phyloP scores from a whole-genome alignment of 2,329 filamentous ascomycete species.

The Endothia cerciana region DNA sequence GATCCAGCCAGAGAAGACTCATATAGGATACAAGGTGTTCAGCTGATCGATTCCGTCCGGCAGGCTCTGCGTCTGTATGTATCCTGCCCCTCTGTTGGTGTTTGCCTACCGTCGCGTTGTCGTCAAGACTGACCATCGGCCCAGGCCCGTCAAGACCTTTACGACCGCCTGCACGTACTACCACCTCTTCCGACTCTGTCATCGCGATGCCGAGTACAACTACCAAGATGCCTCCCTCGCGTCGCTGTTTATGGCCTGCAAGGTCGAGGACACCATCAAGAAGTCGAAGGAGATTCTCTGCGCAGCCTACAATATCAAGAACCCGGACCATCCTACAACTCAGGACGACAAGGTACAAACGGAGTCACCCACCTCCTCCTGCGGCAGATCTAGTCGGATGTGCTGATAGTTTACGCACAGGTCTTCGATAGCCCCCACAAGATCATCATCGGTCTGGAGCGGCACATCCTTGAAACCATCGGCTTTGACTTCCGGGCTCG shows the following conservation, averaged over 20 bases:
- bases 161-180: slow-evolving; percentile 92
- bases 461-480: slow-evolving; percentile 88
- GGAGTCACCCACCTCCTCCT: too few species aligned
- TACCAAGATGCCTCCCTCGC: slow-evolving; percentile 86
- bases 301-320: slow-evolving; percentile 85
- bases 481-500: slow-evolving; percentile 93
- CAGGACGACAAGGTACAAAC: slow-evolving; percentile 84
- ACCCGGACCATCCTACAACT: slow-evolving; percentile 66
- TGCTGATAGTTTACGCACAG: slow-evolving; percentile 46
- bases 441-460: slow-evolving; percentile 85
- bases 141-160: slow-evolving; percentile 78
- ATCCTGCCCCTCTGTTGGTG: slow-evolving; percentile 1
- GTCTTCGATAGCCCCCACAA: slow-evolving; percentile 80
- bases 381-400: slow-evolving; percentile 11
- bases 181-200: slow-evolving; percentile 87
- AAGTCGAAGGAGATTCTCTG: slow-evolving; percentile 93
- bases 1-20: slow-evolving; percentile 80
- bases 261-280: slow-evolving; percentile 97
- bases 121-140: slow-evolving; percentile 39
- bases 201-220: slow-evolving; percentile 84
- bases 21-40: slow-evolving; percentile 81
- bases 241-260: slow-evolving; percentile 89
- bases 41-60: slow-evolving; percentile 85
- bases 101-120: background rate
- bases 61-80: slow-evolving; percentile 76